phyloP scores from a whole-genome alignment of 768 basidiomycete genomes.

The Lactarius indigo region DNA sequence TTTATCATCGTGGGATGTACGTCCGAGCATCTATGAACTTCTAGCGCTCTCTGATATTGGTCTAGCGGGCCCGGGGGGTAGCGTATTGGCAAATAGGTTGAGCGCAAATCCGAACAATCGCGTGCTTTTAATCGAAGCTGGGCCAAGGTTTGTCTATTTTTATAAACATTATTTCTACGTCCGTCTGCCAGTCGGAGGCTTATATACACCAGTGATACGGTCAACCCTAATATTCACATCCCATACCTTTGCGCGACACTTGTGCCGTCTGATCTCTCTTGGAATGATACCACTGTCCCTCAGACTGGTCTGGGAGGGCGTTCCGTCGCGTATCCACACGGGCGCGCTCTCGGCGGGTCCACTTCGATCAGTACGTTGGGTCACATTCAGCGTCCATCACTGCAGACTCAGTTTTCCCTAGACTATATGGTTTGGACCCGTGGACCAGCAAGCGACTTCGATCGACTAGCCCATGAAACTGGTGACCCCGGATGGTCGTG shows the following conservation, averaged over 20 bases:
- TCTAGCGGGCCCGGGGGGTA: too few species aligned
- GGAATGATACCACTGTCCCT: conserved; percentile 25
- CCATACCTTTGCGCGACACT: too few species aligned
- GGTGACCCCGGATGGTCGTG: conserved; percentile 27
- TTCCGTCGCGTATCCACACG: conserved; percentile 23
- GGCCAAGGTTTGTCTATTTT: too few species aligned
- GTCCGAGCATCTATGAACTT: too few species aligned
- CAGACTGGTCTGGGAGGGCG: conserved; percentile 18
- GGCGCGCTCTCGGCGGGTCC: conserved; percentile 23
- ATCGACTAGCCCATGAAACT: conserved; percentile 24
- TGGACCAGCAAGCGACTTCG: conserved; percentile 24
- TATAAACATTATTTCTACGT: too few species aligned
- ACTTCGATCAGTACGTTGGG: conserved; percentile 22
- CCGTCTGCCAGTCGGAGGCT: too few species aligned
- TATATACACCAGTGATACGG: too few species aligned
- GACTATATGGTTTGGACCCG: conserved; percentile 19
- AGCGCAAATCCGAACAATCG: too few species aligned
- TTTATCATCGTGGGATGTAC: conserved; percentile 2
- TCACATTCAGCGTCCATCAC: neutral
- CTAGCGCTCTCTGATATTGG: too few species aligned
- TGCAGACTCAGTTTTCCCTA: neutral
- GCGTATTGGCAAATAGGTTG: too few species aligned
- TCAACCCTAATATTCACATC: too few species aligned
- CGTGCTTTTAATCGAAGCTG: too few species aligned
- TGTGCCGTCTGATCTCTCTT: neutral